Conservation (phyloP, 306 rosid genomes). For the Macrotyloma uniflorum region DNA sequence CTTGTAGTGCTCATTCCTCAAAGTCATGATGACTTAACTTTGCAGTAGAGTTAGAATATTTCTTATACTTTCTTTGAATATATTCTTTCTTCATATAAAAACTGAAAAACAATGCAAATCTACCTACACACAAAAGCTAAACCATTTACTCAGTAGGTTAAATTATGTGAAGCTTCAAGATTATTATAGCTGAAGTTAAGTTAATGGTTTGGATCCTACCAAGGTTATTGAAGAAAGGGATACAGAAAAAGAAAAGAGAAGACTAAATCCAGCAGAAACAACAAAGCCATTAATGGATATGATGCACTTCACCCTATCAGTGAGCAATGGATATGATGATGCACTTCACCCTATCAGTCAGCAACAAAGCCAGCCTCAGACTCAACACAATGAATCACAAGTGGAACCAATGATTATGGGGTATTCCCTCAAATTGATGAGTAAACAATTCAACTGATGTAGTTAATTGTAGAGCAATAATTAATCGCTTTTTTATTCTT, state of each 20-base stretch:
- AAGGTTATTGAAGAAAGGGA: conserved; percentile 56
- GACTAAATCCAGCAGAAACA: too few species aligned
- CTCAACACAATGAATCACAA: conserved; percentile 46
- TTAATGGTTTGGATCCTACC: conserved; percentile 35
- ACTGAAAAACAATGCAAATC: too few species aligned
- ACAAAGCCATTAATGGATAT: too few species aligned
- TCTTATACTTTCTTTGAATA: too few species aligned
- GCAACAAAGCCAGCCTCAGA: conserved; percentile 63
- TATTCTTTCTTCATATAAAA: too few species aligned
- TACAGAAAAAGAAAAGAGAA: conserved; percentile 33
- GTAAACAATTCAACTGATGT: neutral
- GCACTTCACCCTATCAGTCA: conserved; percentile 55
- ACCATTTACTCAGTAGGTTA: neutral
- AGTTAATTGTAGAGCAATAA: neutral
- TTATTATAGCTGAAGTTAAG: conserved; percentile 27
- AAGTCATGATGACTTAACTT: too few species aligned
- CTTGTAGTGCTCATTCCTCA: too few species aligned
- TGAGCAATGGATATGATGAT: conserved; percentile 46
- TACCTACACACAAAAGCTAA: neutral
- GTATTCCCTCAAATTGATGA: conserved; percentile 43
- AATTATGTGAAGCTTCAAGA: conserved; percentile 25
- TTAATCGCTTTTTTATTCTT: neutral
- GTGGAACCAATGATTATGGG: conserved; percentile 51
- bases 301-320: conserved; percentile 42
- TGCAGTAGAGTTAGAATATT: too few species aligned